phyloP scores from a whole-genome alignment of 495 filamentous ascomycete genomes.

The Hypoxylon cercidicola region DNA sequence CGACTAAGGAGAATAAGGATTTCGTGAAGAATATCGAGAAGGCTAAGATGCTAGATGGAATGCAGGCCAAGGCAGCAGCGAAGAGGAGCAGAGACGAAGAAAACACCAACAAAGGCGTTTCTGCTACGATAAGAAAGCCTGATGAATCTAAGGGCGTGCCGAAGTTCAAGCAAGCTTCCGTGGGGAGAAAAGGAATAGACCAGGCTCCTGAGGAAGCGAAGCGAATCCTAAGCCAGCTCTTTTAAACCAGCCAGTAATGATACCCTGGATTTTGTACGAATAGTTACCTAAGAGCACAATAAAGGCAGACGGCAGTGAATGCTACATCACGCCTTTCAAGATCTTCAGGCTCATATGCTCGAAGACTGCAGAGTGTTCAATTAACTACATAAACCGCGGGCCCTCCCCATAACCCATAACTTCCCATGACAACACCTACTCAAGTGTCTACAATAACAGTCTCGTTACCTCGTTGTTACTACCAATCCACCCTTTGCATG shows the following conservation, averaged over 20 bases:
- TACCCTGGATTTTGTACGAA: constrained; percentile 29
- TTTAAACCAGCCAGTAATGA: constrained; percentile 58
- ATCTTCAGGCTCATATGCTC: no score
- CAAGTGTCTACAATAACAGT: no score
- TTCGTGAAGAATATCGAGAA: constrained; percentile 82
- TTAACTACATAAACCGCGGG: no score
- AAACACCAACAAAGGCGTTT: constrained; percentile 7
- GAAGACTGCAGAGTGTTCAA: no score
- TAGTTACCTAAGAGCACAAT: not conserved
- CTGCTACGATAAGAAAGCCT: constrained; percentile 17
- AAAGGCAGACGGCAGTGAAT: no score
- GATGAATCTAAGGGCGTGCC: constrained; percentile 53
- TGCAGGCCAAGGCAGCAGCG: constrained; percentile 70
- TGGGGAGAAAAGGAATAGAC: constrained; percentile 58
- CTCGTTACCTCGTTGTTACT: no score
- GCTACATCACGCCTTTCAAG: no score
- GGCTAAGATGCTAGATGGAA: constrained; percentile 77
- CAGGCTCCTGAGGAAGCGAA: constrained; percentile 73
- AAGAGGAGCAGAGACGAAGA: constrained; percentile 61
- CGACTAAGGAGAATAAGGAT: constrained; percentile 82
- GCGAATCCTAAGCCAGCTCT: constrained; percentile 84
- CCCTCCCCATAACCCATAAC: no score
- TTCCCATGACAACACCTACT: no score
- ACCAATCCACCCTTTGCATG: no score
- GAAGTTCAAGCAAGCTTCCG: constrained; percentile 78